Conservation (phyloP, 2,329 filamentous ascomycete genomes). For the Penicillium sp. region DNA sequence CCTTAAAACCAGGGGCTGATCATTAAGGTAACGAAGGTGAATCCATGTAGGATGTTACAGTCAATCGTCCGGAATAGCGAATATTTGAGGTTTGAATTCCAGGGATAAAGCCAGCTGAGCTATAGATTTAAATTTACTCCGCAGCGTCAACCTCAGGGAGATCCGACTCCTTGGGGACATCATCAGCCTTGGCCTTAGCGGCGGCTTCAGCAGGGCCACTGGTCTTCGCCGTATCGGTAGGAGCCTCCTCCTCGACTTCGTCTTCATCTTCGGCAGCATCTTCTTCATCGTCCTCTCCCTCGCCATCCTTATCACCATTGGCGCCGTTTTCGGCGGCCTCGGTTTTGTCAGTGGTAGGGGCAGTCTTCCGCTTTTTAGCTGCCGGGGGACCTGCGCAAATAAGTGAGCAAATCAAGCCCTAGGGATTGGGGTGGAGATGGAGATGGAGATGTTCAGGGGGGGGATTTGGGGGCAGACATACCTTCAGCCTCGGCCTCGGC, state of each 20-base stretch:
- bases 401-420: constrained; percentile 1
- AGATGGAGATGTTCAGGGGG: background rate
- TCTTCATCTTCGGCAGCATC: constrained; percentile 24
- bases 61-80: background rate
- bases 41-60: constrained; percentile 5
- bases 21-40: background rate
- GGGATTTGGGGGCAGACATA: no score
- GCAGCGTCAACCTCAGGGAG: constrained; percentile 38
- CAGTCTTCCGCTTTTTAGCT: constrained; percentile 40
- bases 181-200: constrained; percentile 36
- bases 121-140: constrained; percentile 22
- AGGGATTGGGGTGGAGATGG: background rate
- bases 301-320: constrained; percentile 28
- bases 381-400: constrained; percentile 28
- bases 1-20: no score
- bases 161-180: constrained; percentile 34
- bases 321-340: constrained; percentile 25
- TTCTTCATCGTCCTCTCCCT: constrained; percentile 16
- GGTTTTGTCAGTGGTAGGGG: constrained; percentile 21
- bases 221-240: constrained; percentile 35
- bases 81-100: constrained; percentile 1
- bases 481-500: constrained; percentile 27
- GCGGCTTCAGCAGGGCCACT: constrained; percentile 40
- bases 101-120: background rate
- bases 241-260: constrained; percentile 29